Base-by-base conservation (phyloP, 1,139 yeast genomes). In the Suhomyces bokatorum region DNA sequence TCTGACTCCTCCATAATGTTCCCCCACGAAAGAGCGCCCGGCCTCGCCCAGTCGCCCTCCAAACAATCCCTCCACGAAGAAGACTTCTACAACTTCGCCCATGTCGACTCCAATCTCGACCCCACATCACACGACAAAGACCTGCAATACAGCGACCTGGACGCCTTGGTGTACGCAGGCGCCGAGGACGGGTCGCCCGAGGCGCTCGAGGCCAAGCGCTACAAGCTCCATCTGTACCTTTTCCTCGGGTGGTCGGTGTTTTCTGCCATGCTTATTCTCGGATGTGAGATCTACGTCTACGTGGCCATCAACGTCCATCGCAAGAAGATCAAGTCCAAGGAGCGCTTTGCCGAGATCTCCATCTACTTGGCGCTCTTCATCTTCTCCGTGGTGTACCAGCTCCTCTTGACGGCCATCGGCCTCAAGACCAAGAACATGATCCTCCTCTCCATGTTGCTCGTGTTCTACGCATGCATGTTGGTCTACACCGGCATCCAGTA, bases 401-500 rank as follows among this genome's bases (percentile, higher is more conserved):
- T 75, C 20, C 43, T 65, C 0, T 60, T 77, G 34, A 67, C 80
- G 2, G 50, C 60, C n/a, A 64, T 77, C 39, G 80, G 80, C 1
- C 59, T 78, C 16, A 54, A 59, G 40, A 63, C 72, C 13, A 66
- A 73, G 51, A 78, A 78, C 52, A 68, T 77, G 50, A 56, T 70
- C 54, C 64, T 63, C 56, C 63, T 74, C 20, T 58, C 70, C 24
- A 70, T 76, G 50, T 63, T 78, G 35, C 67, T 78, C 49, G 43
- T 67, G 13, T 78, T 78, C 51, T 70, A 73, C 50, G 64, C 64
- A n/a, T 75, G 78, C 38, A 70, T 78, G 77, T 60, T 76, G 53
- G 63, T 75, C 4, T 78, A 78, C 56, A 70, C 81, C 2, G 78
- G 79, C 10, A 67, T 78, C 32, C 82, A 78, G 55, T 77, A 67